These are phyloP conservation scores for Xylaria acuta DNA, from an alignment of 495 filamentous ascomycete species.

Conservation along the genomic window DNA sequence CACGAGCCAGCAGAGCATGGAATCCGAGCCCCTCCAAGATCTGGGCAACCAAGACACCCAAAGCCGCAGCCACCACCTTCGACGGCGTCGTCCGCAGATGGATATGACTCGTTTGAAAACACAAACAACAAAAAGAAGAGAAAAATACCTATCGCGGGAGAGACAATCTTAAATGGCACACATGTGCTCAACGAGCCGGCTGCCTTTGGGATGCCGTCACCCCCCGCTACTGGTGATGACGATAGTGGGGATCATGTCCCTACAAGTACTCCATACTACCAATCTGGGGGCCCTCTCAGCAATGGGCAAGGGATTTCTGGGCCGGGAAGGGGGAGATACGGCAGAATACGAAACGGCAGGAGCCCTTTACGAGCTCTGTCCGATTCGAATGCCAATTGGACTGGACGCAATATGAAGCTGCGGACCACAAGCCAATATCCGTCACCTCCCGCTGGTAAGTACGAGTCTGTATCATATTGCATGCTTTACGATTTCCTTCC, in stretches of 20 bases:
- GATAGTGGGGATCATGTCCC: conserved; percentile 47
- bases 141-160: conserved; percentile 91
- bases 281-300: conserved; percentile 44
- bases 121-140: conserved; percentile 99
- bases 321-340: conserved; percentile 79
- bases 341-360: conserved; percentile 67
- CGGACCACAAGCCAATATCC: conserved; percentile 49
- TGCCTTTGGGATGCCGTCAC: conserved; percentile 34
- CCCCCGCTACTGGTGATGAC: conserved; percentile 37
- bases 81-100: conserved; percentile 70
- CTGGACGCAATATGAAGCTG: conserved; percentile 51
- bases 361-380: conserved; percentile 66
- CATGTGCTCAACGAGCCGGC: conserved; percentile 60
- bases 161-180: conserved; percentile 57
- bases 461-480: not conserved
- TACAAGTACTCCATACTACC: conserved; percentile 42
- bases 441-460: conserved; percentile 51
- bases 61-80: conserved; percentile 56
- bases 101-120: conserved; percentile 97
- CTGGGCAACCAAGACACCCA: conserved; percentile 46
- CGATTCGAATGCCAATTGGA: conserved; percentile 61
- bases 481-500: not conserved
- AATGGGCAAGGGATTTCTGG: conserved; percentile 74
- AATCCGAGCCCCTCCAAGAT: conserved; percentile 35
- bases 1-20: conserved; percentile 36